Percentiles rank a stretch among this genome's conserved stretches.
Evolutionary conservation across 2,329 filamentous ascomycete species (phyloP).

Genomic region (Sphaerulina populicola): DNA sequence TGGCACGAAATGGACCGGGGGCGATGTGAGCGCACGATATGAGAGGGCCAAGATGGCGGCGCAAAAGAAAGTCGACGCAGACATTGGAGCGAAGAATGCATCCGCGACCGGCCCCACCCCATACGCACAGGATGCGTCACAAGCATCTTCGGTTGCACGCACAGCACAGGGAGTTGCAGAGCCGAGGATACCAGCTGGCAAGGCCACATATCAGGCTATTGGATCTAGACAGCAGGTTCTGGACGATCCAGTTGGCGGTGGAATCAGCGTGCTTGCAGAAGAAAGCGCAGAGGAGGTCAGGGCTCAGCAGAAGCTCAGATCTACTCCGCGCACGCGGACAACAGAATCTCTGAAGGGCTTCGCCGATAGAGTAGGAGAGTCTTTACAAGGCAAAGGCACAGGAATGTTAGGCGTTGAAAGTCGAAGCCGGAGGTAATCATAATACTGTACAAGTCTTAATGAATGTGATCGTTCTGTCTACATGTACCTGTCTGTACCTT

Average conservation of each 20-base stretch:
- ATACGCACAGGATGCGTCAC: conserved; percentile 23
- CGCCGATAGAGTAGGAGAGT: conserved; percentile 40
- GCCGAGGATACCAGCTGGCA: conserved; percentile 30
- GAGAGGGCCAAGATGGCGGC: conserved; percentile 49
- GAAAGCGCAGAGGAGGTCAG: conserved; percentile 36
- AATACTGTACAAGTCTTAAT: conserved; percentile 7
- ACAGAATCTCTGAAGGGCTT: conserved; percentile 39
- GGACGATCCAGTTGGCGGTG: conserved; percentile 33
- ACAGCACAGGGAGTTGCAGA: conserved; percentile 17
- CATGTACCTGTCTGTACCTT: background rate
- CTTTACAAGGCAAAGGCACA: conserved; percentile 39
- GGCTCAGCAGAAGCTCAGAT: conserved; percentile 29
- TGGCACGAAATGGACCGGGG: conserved; percentile 74
- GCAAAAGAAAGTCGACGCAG: conserved; percentile 49
- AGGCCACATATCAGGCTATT: conserved; percentile 35
- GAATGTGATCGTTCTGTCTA: background rate
- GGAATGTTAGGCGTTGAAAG: conserved; percentile 41
- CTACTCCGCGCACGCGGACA: conserved; percentile 37
- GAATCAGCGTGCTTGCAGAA: conserved; percentile 33
- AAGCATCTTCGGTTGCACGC: conserved; percentile 21
- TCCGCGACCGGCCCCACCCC: conserved; percentile 10
- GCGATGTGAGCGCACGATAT: conserved; percentile 52
- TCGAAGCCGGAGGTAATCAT: conserved; percentile 17
- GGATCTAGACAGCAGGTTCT: conserved; percentile 37
- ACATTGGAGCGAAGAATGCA: conserved; percentile 27